phyloP scores from a whole-genome alignment of 2,329 filamentous ascomycete genomes.

The Cercospora brassicicola region DNA sequence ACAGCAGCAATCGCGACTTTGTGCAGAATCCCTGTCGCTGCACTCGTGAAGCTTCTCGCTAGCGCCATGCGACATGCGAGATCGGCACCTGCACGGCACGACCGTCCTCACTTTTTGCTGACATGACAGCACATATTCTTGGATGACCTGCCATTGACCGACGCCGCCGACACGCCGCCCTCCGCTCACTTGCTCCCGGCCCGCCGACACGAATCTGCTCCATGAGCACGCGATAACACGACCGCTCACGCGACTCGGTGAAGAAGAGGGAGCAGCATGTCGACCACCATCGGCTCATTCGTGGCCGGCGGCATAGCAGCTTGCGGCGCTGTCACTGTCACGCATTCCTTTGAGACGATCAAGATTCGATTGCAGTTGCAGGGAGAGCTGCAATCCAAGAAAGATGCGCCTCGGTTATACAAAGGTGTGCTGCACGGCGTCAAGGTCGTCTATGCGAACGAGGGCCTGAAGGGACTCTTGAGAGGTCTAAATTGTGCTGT shows the following conservation, averaged over 20 bases:
- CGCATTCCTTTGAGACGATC: slow-evolving; percentile 96
- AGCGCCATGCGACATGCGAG: slow-evolving; percentile 2
- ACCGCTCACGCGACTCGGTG: slow-evolving; percentile 3
- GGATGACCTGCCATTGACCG: background rate
- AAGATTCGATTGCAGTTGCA: slow-evolving; percentile 98
- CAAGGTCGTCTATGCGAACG: slow-evolving; percentile 83
- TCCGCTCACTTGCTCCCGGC: background rate
- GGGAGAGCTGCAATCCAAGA: slow-evolving; percentile 87
- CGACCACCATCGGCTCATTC: slow-evolving; percentile 67
- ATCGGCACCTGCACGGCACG: background rate
- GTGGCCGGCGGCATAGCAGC: slow-evolving; percentile 94
- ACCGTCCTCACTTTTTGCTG: slow-evolving; percentile 1
- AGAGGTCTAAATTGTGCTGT: slow-evolving; percentile 83
- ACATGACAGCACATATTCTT: background rate
- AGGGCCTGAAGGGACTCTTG: slow-evolving; percentile 81
- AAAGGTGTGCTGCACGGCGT: slow-evolving; percentile 89
- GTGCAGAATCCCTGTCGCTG: background rate
- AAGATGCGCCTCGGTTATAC: slow-evolving; percentile 83
- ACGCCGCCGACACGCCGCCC: background rate
- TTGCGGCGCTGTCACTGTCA: slow-evolving; percentile 94
- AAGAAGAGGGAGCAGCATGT: slow-evolving; percentile 39
- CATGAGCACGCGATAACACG: slow-evolving; percentile 18
- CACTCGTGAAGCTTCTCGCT: background rate
- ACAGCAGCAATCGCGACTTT: background rate
- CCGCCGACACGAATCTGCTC: background rate